Percentiles rank a stretch among this genome's conserved stretches.
Evolutionary conservation across 495 filamentous ascomycete genomes (phyloP).

Genomic region (Tuber melanosporum): DNA sequence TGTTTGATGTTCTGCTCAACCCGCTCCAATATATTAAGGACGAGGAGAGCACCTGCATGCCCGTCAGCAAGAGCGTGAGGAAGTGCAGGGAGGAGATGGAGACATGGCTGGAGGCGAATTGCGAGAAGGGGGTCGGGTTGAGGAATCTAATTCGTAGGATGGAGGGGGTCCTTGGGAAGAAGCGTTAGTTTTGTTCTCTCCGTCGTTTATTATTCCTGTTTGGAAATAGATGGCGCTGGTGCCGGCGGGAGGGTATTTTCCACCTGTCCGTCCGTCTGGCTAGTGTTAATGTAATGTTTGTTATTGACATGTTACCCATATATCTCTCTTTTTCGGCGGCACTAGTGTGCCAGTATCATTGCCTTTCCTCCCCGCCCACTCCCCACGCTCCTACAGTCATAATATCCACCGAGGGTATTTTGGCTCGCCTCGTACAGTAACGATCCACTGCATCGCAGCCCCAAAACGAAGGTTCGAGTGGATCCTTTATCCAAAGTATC

Average conservation of each 20-base stretch:
- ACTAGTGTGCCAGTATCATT: neutral
- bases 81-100: conserved; percentile 73
- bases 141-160: conserved; percentile 63
- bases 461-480: neutral
- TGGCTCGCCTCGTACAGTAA: neutral
- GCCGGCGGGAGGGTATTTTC: neutral
- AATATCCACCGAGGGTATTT: neutral
- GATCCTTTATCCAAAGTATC: neutral
- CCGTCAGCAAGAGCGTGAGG: conserved; percentile 60
- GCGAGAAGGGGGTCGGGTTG: conserved; percentile 72
- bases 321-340: neutral
- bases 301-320: neutral
- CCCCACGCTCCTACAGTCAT: neutral
- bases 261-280: neutral
- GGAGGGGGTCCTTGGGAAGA: conserved; percentile 51
- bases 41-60: conserved; percentile 58
- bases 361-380: neutral
- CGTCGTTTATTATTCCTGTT: neutral
- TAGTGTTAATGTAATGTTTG: neutral
- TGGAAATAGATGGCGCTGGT: neutral
- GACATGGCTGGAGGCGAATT: conserved; percentile 68
- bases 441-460: neutral
- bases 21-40: conserved; percentile 56
- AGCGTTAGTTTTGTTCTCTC: conserved; percentile 4
- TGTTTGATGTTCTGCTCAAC: conserved; percentile 84